These are phyloP conservation scores for Pseudopithomyces maydicus DNA, from an alignment of 2,329 filamentous ascomycete genomes.

Conservation along the genomic window DNA sequence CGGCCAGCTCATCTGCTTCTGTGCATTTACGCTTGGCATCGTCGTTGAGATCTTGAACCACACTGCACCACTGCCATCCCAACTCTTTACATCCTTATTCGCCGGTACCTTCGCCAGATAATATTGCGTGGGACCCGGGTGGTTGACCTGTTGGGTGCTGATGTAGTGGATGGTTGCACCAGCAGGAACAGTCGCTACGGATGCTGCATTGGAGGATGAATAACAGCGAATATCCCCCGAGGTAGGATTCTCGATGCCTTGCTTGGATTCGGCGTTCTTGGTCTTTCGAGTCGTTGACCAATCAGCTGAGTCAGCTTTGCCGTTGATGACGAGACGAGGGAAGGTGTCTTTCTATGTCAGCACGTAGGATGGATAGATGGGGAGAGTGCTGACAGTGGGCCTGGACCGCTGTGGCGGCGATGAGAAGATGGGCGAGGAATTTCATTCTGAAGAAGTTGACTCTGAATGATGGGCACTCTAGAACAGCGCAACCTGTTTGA, in stretches of 20 bases:
- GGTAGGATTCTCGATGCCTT: constrained; percentile 36
- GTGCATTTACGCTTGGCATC: constrained; percentile 29
- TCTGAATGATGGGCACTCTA: not conserved
- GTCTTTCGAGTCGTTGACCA: constrained; percentile 31
- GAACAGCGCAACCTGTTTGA: not conserved
- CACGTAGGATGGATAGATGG: not conserved
- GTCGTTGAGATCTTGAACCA: constrained; percentile 37
- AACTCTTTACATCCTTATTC: constrained; percentile 25
- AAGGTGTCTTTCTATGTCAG: constrained; percentile 28
- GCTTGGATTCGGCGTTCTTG: constrained; percentile 35
- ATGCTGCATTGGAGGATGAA: constrained; percentile 23
- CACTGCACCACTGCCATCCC: constrained; percentile 33
- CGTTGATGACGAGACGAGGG: constrained; percentile 31
- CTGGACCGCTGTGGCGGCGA: constrained; percentile 23
- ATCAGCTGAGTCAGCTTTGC: constrained; percentile 29
- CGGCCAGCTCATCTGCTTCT: constrained; percentile 38
- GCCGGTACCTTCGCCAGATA: constrained; percentile 35
- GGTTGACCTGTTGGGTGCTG: constrained; percentile 37
- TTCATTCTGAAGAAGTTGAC: constrained; percentile 16
- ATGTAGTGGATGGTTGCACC: constrained; percentile 34
- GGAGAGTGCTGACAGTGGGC: constrained; percentile 26
- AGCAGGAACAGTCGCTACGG: constrained; percentile 27
- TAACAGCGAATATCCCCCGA: constrained; percentile 37
- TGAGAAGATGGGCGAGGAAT: constrained; percentile 20
- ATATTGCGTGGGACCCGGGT: constrained; percentile 36